A percentile compares a stretch with the other conserved stretches of the same genome.
Evolutionary conservation across 2,329 filamentous ascomycete genomes (phyloP).

Genomic region (Hysterium pulicare): DNA sequence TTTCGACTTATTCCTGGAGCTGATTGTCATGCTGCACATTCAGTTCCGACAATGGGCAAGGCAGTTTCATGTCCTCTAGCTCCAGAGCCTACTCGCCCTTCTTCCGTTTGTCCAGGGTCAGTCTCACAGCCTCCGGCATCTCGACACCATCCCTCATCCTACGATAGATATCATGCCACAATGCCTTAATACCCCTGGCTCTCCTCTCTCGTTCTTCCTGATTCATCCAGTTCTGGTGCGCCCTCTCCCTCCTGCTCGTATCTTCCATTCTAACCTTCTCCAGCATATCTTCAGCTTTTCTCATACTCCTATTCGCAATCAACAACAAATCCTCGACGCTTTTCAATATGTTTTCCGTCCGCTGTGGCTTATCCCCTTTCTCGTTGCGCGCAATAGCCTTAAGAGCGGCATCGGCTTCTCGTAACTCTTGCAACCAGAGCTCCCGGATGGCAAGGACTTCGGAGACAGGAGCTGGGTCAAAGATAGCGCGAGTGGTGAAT

Average conservation of each 20-base stretch:
- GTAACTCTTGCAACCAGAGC: neutral
- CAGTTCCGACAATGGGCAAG: no score
- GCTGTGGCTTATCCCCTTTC: neutral
- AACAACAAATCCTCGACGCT: neutral
- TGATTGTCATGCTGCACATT: no score
- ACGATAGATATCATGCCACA: neutral
- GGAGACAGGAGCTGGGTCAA: neutral
- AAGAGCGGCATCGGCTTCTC: neutral
- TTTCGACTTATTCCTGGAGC: no score
- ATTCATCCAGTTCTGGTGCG: neutral
- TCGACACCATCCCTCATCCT: neutral
- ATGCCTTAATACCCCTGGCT: neutral
- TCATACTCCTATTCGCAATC: neutral
- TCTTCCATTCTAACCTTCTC: neutral
- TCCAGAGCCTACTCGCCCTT: no score
- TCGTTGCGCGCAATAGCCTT: neutral
- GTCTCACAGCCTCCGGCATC: neutral
- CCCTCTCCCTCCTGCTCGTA: neutral
- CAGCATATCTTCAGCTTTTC: neutral
- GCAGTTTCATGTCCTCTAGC: no score
- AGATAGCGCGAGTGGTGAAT: constrained; percentile 1
- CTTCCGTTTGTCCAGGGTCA: neutral
- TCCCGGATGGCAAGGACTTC: neutral
- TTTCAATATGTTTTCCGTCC: neutral
- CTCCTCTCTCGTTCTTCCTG: neutral